phyloP scores from a whole-genome alignment of 768 basidiomycete genomes.

The Lentinula guzmanii region DNA sequence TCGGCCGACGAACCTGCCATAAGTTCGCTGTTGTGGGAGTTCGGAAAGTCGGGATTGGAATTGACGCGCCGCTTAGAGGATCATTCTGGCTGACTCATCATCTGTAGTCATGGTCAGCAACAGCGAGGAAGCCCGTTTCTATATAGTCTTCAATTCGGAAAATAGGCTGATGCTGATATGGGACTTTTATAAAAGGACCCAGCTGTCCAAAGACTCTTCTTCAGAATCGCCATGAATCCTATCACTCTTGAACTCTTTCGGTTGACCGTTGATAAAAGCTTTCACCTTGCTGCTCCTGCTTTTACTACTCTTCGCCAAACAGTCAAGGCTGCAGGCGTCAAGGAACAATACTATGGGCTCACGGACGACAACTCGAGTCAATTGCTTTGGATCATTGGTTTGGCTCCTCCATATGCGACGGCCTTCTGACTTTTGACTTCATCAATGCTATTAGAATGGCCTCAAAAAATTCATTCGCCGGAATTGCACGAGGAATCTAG shows the following conservation, averaged over 20 bases:
- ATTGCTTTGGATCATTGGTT: conserved; percentile 18
- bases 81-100: not conserved
- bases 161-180: not conserved
- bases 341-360: conserved; percentile 17
- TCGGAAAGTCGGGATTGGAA: not conserved
- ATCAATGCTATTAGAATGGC: conserved; percentile 14
- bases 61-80: not conserved
- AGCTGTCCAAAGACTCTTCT: not conserved
- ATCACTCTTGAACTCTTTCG: conserved; percentile 14
- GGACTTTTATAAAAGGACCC: not conserved
- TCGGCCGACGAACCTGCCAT: conserved; percentile 5
- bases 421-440: not conserved
- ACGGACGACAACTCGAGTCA: conserved; percentile 6
- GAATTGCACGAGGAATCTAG: conserved; percentile 4
- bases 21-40: not conserved
- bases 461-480: not conserved
- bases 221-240: conserved; percentile 9
- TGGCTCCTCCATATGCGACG: not conserved
- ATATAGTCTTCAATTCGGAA: not conserved
- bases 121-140: not conserved
- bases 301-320: conserved; percentile 12
- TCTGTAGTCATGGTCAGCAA: not conserved
- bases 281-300: conserved; percentile 7
- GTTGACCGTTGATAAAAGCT: conserved; percentile 10
- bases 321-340: conserved; percentile 10